These are phyloP conservation scores for Verticillium zaregamsianum DNA, from an alignment of 2,329 filamentous ascomycete genomes.

Conservation along the genomic window DNA sequence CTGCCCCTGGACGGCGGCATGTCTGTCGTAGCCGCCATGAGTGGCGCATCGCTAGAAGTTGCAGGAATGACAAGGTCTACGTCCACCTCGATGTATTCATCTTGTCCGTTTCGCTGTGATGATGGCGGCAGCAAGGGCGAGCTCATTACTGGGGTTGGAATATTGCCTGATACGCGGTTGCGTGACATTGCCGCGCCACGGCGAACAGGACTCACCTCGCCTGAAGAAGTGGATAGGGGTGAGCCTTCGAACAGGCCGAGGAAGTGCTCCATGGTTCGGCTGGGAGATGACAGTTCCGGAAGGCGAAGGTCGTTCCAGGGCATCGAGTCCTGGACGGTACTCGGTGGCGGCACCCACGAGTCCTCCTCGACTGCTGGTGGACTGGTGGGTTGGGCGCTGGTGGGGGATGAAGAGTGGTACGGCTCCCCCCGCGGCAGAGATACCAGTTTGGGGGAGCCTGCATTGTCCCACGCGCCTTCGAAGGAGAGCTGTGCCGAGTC, in stretches of 20 bases:
- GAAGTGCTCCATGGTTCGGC: slow-evolving; percentile 43
- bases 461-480: slow-evolving; percentile 38
- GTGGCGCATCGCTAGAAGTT: slow-evolving; percentile 20
- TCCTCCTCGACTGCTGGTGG: neutral
- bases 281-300: slow-evolving; percentile 39
- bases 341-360: slow-evolving; percentile 31
- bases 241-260: slow-evolving; percentile 5
- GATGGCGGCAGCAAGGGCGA: neutral
- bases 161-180: neutral
- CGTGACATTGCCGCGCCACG: neutral
- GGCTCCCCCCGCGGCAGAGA: neutral
- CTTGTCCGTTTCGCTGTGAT: neutral
- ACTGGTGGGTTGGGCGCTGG: neutral
- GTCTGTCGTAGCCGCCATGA: neutral
- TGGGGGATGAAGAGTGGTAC: neutral
- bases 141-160: neutral
- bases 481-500: slow-evolving; percentile 36
- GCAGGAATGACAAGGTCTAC: slow-evolving; percentile 27
- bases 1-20: neutral
- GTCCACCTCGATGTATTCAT: neutral
- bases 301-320: slow-evolving; percentile 29
- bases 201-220: neutral
- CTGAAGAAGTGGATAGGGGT: neutral
- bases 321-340: slow-evolving; percentile 52
- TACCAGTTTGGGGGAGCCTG: slow-evolving; percentile 23